These are phyloP conservation scores for Clavispora carvajalis DNA, from an alignment of 805 yeast species.

Conservation along the genomic window DNA sequence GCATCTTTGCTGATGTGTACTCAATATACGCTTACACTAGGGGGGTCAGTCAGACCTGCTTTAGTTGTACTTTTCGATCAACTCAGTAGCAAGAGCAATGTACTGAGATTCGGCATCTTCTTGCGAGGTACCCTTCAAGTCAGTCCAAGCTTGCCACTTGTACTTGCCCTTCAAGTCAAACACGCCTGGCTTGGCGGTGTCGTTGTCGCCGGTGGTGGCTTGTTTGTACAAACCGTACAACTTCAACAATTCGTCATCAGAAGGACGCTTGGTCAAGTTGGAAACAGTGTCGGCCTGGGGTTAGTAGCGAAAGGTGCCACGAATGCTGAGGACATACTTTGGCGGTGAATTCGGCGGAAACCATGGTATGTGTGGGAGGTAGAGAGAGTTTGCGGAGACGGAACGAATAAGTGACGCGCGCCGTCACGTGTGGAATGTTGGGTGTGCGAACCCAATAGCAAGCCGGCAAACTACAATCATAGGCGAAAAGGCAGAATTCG, in stretches of 20 bases:
- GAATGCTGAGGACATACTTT: constrained; percentile 16
- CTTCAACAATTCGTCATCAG: constrained; percentile 79
- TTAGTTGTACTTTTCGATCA: constrained; percentile 43
- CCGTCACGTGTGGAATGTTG: neutral
- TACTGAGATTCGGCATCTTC: constrained; percentile 87
- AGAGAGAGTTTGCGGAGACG: neutral
- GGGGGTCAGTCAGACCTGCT: neutral
- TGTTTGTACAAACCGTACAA: constrained; percentile 94
- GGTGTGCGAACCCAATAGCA: neutral
- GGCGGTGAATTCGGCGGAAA: constrained; percentile 25
- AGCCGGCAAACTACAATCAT: neutral
- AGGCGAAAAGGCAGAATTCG: too few relatives aligned
- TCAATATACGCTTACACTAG: neutral
- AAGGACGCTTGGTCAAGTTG: constrained; percentile 68
- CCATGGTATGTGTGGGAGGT: constrained; percentile 13
- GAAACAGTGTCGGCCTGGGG: constrained; percentile 77
- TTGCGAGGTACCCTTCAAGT: constrained; percentile 75
- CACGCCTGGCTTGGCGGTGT: constrained; percentile 80
- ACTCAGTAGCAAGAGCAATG: constrained; percentile 61
- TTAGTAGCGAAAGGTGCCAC: constrained; percentile 1
- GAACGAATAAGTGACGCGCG: neutral
- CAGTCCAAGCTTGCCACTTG: constrained; percentile 98
- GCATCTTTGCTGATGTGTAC: neutral
- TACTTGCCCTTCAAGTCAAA: constrained; percentile 93
- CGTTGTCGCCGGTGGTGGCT: constrained; percentile 94